These are phyloP conservation scores for Penicillium capsulatum DNA, from an alignment of 2,329 filamentous ascomycete species.

Conservation along the genomic window DNA sequence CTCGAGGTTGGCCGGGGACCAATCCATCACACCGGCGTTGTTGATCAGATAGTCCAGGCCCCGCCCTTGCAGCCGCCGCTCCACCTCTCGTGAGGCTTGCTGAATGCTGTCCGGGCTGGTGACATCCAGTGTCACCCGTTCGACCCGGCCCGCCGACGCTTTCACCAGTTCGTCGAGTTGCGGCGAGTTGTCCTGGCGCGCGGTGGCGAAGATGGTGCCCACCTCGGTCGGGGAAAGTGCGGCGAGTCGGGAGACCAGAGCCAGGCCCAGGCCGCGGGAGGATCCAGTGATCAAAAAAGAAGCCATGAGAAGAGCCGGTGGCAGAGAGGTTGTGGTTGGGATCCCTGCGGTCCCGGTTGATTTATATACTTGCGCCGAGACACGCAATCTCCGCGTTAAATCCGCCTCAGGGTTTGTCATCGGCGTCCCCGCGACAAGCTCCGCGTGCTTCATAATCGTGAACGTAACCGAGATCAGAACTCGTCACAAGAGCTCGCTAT, in stretches of 20 bases:
- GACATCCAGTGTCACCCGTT: constrained; percentile 39
- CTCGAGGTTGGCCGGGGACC: constrained; percentile 12
- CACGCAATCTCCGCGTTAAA: constrained; percentile 1
- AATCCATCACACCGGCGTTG: constrained; percentile 39
- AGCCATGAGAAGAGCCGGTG: too few relatives aligned
- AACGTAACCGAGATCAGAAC: too few relatives aligned
- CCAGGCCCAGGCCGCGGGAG: constrained; percentile 38
- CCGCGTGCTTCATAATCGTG: too few relatives aligned
- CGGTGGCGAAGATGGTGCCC: constrained; percentile 41
- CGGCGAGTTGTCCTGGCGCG: constrained; percentile 32
- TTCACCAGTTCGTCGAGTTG: constrained; percentile 36
- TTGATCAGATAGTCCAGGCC: constrained; percentile 48
- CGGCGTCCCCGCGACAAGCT: too few relatives aligned
- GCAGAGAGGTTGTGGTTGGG: not conserved
- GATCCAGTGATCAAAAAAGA: constrained; percentile 38
- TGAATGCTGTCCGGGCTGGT: constrained; percentile 34
- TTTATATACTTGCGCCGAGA: not conserved
- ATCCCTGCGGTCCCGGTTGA: not conserved
- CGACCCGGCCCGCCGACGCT: constrained; percentile 34
- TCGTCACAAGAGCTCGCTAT: too few relatives aligned
- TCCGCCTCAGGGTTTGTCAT: too few relatives aligned
- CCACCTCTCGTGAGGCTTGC: constrained; percentile 32
- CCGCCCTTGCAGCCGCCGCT: constrained; percentile 32
- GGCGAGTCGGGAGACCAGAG: constrained; percentile 29
- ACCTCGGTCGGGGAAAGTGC: constrained; percentile 33